Percentiles rank a stretch among this genome's conserved stretches.
These are phyloP conservation scores for Bacidia gigantensis DNA, from an alignment of 495 filamentous ascomycete species.

Conservation along the genomic window DNA sequence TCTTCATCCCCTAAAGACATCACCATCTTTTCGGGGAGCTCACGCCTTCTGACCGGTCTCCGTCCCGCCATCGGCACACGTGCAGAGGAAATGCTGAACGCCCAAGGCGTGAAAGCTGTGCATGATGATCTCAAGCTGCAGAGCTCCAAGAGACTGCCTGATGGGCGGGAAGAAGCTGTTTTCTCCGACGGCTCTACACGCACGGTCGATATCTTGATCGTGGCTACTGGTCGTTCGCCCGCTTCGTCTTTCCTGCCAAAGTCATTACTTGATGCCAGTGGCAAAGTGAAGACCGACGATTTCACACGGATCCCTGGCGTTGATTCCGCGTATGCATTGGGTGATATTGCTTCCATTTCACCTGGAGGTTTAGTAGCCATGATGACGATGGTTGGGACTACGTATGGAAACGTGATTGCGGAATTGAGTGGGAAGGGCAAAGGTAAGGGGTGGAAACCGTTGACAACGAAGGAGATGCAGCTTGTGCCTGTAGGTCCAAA, in stretches of 20 bases:
- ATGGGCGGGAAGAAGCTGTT: constrained; percentile 9
- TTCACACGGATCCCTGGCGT: constrained; percentile 21
- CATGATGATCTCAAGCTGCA: constrained; percentile 26
- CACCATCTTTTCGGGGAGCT: constrained; percentile 31
- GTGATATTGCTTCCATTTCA: constrained; percentile 29
- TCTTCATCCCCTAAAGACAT: constrained; percentile 28
- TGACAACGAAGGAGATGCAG: constrained; percentile 22
- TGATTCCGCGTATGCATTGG: constrained; percentile 36
- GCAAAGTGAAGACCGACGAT: constrained; percentile 33
- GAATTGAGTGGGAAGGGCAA: constrained; percentile 11
- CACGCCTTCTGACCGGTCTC: constrained; percentile 27
- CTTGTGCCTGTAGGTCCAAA: constrained; percentile 21
- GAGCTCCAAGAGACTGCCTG: neutral
- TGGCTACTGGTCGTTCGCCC: constrained; percentile 39
- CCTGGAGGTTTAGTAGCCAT: constrained; percentile 15
- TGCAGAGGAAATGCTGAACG: constrained; percentile 32
- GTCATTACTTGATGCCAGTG: constrained; percentile 28
- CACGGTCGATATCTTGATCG: constrained; percentile 40
- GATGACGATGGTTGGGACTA: constrained; percentile 1
- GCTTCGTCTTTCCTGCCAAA: constrained; percentile 41
- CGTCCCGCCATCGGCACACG: constrained; percentile 20
- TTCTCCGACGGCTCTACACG: constrained; percentile 13
- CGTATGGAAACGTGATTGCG: constrained; percentile 11
- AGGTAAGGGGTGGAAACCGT: constrained; percentile 16
- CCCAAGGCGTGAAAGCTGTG: constrained; percentile 36